Base-by-base conservation (phyloP, 768 basidiomycete species). In the Macrolepiota fuliginosa region DNA sequence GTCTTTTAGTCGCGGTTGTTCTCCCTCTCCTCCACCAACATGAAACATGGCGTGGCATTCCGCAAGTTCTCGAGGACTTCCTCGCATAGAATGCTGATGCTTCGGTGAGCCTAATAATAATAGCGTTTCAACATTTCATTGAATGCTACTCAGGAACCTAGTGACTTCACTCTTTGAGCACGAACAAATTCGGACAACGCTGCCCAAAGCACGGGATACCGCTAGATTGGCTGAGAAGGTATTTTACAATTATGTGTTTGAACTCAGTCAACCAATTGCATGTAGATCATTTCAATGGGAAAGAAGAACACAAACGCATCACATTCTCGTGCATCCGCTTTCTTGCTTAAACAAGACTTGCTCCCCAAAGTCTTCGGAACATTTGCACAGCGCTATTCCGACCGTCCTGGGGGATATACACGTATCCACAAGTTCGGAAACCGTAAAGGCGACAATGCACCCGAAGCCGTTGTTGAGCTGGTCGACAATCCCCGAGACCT, bases 41-140 rank as follows among this genome's bases (percentile, higher is more conserved):
- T 96, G 94, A 94, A 96, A 80, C 95, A 98, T 86, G 93, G 94
- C 42, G 81, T 93, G 58, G 92, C 92, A 19, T 92, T 94, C 74
- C 86, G 94, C 71, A 96, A 96, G 71, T 87, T 97, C 72, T 92
- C 91, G 70, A 85, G 96, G 76, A 90, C 92, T 19, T 89, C 93
- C 58, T 91, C 94, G 11, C 96, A 98, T 71, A 82, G 96, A 67
- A 90, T 90, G 80, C 82, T 97, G 58, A 94, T 98, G 90, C 80
- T 98, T 58, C 83, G 96, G 94, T 96, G 68, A 62, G 82, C 58
- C 25, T 19, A 63, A 7, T 36, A 32, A 56, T n/a, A 29, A 13
- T 15, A 11, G 15, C 27, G 50, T 24, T 53, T 13, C 19, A 13
- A 17, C 36, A 24, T 56, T 39, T 19, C 51, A 53, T 61, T 64